phyloP scores from a whole-genome alignment of 2,329 filamentous ascomycete species.

The Cladosporium sp. region DNA sequence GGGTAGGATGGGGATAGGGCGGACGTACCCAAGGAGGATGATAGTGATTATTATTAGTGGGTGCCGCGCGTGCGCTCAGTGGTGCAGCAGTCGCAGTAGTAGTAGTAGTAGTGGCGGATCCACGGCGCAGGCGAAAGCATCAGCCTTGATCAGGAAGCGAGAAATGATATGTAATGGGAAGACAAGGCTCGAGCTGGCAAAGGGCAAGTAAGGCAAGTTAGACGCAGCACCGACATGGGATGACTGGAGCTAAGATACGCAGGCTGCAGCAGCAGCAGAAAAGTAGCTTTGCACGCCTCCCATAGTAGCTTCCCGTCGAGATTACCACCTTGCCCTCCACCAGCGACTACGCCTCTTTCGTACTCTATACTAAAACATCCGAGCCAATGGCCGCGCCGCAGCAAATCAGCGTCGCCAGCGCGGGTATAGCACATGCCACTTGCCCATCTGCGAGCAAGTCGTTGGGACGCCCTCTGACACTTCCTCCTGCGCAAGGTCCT shows the following conservation, averaged over 20 bases:
- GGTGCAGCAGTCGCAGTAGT: not conserved
- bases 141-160: not conserved
- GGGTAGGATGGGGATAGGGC: not conserved
- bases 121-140: conserved; percentile 13
- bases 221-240: not conserved
- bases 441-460: not conserved
- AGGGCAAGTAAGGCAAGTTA: not conserved
- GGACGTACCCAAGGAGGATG: not conserved
- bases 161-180: not conserved
- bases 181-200: not conserved
- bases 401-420: conserved; percentile 7
- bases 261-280: not conserved
- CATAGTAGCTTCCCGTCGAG: not conserved
- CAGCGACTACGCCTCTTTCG: not conserved
- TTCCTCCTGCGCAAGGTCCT: not conserved
- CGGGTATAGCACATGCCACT: not conserved
- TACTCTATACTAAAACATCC: conserved; percentile 9
- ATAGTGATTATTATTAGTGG: not conserved
- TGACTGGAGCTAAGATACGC: not conserved
- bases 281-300: not conserved
- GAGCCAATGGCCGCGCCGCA: conserved; percentile 10
- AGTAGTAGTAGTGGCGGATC: conserved; percentile 10
- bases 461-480: conserved; percentile 2
- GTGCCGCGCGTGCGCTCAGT: conserved; percentile 1
- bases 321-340: conserved; percentile 5